Conservation (phyloP, 2,329 filamentous ascomycete species). For the Apiospora koreana region DNA sequence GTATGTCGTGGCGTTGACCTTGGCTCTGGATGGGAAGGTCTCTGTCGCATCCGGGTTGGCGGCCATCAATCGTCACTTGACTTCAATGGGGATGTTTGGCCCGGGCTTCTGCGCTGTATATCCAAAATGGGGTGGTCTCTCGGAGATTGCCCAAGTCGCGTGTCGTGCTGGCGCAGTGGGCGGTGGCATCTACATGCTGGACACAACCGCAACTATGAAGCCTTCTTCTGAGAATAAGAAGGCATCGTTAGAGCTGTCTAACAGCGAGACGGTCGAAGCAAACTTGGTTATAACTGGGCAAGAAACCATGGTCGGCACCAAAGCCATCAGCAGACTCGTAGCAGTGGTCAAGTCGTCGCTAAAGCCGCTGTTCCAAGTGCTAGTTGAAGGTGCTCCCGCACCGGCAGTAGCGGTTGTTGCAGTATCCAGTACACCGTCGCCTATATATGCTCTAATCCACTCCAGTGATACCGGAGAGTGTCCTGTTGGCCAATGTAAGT, state of each 20-base stretch:
- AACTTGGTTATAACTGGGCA: conserved; percentile 52
- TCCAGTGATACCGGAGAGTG: conserved; percentile 94
- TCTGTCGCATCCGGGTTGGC: conserved; percentile 68
- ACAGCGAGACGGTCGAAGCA: conserved; percentile 58
- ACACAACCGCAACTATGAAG: conserved; percentile 59
- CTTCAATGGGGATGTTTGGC: conserved; percentile 85
- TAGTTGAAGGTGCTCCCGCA: conserved; percentile 72
- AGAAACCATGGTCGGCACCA: conserved; percentile 24
- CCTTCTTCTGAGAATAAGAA: conserved; percentile 24
- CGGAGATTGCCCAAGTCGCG: conserved; percentile 87
- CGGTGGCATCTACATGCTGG: conserved; percentile 86
- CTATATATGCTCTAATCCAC: conserved; percentile 68
- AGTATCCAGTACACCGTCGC: conserved; percentile 53
- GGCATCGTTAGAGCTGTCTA: conserved; percentile 55
- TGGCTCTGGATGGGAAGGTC: conserved; percentile 67
- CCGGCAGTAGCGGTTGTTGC: conserved; percentile 74
- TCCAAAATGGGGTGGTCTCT: conserved; percentile 88
- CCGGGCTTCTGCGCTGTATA: conserved; percentile 87
- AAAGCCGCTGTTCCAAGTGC: conserved; percentile 65
- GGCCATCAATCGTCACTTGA: conserved; percentile 75
- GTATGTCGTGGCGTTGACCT: conserved; percentile 65
- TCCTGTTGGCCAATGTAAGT: conserved; percentile 87
- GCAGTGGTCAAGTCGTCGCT: conserved; percentile 70
- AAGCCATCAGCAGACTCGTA: conserved; percentile 60
- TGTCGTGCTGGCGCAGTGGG: conserved; percentile 91